Evolutionary conservation across 352 stramenopile genomes (phyloP).

Genomic region (Globisporangium apiculatum): DNA sequence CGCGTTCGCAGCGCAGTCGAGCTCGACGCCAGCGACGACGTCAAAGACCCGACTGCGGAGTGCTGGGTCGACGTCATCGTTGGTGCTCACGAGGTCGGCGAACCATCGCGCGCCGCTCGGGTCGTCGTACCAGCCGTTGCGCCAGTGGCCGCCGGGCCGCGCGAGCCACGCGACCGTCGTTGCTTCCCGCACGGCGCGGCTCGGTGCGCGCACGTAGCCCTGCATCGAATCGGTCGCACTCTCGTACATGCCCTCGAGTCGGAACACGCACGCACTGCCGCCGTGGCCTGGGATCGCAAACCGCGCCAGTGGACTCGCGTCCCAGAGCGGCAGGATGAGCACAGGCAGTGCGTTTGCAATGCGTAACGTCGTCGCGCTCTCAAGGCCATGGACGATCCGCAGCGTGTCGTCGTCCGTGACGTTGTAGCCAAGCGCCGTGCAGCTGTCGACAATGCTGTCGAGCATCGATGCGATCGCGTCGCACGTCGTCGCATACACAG

Average conservation of each 20-base stretch:
- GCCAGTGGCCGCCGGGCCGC: constrained; percentile 18
- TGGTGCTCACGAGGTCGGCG: constrained; percentile 19
- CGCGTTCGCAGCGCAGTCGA: constrained; percentile 10
- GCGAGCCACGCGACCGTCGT: constrained; percentile 35
- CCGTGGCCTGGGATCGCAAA: constrained; percentile 15
- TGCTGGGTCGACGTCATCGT: constrained; percentile 15
- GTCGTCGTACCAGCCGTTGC: constrained; percentile 37
- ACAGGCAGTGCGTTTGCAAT: constrained; percentile 21
- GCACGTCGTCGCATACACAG: constrained; percentile 9
- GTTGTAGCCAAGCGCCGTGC: constrained; percentile 19
- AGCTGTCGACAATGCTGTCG: constrained; percentile 22
- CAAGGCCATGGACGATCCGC: constrained; percentile 18
- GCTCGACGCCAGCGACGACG: constrained; percentile 9
- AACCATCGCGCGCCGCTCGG: constrained; percentile 17
- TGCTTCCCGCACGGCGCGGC: constrained; percentile 16
- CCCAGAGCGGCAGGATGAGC: constrained; percentile 31
- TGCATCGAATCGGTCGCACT: background rate
- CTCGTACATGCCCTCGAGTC: constrained; percentile 20
- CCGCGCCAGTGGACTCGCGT: constrained; percentile 4
- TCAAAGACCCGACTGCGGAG: constrained; percentile 17
- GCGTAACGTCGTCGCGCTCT: constrained; percentile 4
- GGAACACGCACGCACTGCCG: constrained; percentile 22
- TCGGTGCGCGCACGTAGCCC: constrained; percentile 13
- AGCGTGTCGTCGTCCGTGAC: constrained; percentile 16
- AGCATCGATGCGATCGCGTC: constrained; percentile 17